phyloP scores from a whole-genome alignment of 495 filamentous ascomycete species.

The Hyaloscypha hepaticicola region DNA sequence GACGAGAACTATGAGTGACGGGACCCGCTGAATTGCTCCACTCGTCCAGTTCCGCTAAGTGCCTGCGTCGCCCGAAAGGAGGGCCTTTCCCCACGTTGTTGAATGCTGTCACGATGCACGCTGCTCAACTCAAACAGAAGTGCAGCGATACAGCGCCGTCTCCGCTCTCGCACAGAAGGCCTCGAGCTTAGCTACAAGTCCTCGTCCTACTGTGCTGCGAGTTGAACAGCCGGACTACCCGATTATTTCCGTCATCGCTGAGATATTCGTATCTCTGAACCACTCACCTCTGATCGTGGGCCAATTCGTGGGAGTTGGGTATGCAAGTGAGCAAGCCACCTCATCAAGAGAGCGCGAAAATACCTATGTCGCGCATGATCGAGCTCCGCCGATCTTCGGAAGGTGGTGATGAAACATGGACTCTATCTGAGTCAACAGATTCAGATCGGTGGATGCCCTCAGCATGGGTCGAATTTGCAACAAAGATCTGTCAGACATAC shows the following conservation, averaged over 20 bases:
- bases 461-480: neutral
- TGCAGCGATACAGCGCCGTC: neutral
- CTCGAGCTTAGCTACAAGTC: neutral
- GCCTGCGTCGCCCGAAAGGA: constrained; percentile 1
- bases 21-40: neutral
- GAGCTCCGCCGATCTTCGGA: constrained; percentile 12
- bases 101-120: constrained; percentile 27
- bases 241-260: constrained; percentile 12
- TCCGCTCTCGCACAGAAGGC: neutral
- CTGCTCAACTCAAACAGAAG: neutral
- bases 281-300: constrained; percentile 15
- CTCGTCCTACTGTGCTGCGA: neutral
- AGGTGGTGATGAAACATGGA: neutral
- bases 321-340: constrained; percentile 1
- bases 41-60: constrained; percentile 2
- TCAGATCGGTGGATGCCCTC: neutral
- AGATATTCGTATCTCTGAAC: constrained; percentile 2
- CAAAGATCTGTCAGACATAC: neutral
- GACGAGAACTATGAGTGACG: neutral
- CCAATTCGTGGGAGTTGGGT: neutral
- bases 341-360: constrained; percentile 7
- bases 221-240: neutral
- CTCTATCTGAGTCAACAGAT: neutral
- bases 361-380: constrained; percentile 2
- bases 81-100: constrained; percentile 29